Conservation (phyloP, 257 asterid genomes). For the Nicotiana knightiana region DNA sequence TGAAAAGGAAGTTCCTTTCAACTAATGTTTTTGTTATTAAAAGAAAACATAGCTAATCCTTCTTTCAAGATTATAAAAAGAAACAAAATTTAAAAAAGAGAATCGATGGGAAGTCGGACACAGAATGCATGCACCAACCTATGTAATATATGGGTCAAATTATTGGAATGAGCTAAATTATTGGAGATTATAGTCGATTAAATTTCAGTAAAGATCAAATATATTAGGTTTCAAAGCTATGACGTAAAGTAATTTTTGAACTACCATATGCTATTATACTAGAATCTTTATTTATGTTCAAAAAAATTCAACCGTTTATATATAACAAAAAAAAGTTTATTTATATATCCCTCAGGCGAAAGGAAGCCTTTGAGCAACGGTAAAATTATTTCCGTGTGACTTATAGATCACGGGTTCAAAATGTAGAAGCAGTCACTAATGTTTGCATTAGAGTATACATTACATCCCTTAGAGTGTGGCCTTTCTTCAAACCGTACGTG, state of each 20-base stretch:
- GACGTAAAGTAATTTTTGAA: neutral
- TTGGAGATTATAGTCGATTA: neutral
- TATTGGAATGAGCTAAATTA: neutral
- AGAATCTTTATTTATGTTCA: neutral
- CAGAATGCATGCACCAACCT: neutral
- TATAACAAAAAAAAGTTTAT: neutral
- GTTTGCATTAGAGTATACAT: too few relatives aligned
- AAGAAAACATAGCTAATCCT: neutral
- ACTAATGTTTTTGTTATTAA: neutral
- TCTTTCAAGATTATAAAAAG: neutral
- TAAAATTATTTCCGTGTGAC: too few relatives aligned
- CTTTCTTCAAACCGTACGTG: too few relatives aligned
- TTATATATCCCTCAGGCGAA: neutral
- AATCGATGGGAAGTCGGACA: neutral
- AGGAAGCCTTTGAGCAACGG: too few relatives aligned
- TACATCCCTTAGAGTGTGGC: too few relatives aligned
- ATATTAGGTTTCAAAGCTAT: neutral
- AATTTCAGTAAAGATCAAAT: neutral
- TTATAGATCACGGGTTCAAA: too few relatives aligned
- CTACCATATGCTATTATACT: neutral
- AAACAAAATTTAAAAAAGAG: neutral
- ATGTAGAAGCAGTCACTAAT: too few relatives aligned
- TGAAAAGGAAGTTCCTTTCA: neutral
- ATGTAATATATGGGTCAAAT: neutral
- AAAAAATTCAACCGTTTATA: neutral